phyloP scores from a whole-genome alignment of 2,329 filamentous ascomycete species.

The Clonostachys solani region DNA sequence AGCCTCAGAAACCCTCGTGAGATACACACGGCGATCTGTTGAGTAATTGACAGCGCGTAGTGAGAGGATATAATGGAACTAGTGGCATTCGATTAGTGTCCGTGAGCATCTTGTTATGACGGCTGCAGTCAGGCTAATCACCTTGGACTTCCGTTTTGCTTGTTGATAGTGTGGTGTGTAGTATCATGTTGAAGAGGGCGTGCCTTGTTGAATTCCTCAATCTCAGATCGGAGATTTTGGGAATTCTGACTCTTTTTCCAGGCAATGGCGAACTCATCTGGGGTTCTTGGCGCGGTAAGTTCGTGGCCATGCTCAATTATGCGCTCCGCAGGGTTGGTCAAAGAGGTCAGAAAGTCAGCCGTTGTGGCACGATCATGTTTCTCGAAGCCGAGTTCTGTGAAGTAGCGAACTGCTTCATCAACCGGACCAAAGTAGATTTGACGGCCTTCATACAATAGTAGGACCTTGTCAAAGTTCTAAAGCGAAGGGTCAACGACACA shows the following conservation, averaged over 20 bases:
- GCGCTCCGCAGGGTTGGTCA: slow-evolving; percentile 63
- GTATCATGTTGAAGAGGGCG: too few relatives aligned
- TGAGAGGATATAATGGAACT: too few relatives aligned
- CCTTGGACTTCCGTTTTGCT: too few relatives aligned
- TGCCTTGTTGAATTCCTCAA: slow-evolving; percentile 5
- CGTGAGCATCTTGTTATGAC: too few relatives aligned
- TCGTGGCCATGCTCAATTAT: slow-evolving; percentile 54
- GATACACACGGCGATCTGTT: slow-evolving; percentile 24
- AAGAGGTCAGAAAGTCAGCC: slow-evolving; percentile 66
- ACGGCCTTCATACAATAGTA: slow-evolving; percentile 61
- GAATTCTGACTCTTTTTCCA: slow-evolving; percentile 1
- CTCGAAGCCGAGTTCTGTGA: slow-evolving; percentile 29
- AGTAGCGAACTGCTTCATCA: slow-evolving; percentile 52
- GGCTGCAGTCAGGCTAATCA: too few relatives aligned
- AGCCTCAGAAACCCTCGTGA: slow-evolving; percentile 46
- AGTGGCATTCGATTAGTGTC: too few relatives aligned
- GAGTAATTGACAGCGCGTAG: too few relatives aligned
- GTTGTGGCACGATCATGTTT: slow-evolving; percentile 49
- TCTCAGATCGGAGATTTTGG: background rate
- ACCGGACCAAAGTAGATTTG: slow-evolving; percentile 60
- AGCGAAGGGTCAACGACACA: background rate
- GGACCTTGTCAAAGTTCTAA: slow-evolving; percentile 57
- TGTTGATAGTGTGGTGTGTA: too few relatives aligned
- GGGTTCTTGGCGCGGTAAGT: slow-evolving; percentile 40
- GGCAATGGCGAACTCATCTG: slow-evolving; percentile 1